These are phyloP conservation scores for Maudiozyma barnettii DNA, from an alignment of 805 yeast species.

Conservation along the genomic window DNA sequence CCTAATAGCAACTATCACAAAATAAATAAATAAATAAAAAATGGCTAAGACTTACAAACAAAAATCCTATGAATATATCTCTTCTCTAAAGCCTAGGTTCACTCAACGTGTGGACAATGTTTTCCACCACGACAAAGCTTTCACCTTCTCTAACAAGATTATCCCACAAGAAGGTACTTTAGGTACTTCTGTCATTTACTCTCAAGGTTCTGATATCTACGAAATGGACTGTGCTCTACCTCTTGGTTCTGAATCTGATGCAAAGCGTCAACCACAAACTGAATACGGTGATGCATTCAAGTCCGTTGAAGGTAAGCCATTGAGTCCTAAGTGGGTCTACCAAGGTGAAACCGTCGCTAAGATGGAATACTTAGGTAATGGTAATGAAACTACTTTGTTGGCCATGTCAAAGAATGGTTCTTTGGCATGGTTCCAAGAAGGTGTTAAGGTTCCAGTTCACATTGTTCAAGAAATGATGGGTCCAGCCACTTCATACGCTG, in stretches of 20 bases:
- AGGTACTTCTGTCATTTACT: constrained; percentile 16
- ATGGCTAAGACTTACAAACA: constrained; percentile 31
- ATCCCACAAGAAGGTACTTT: constrained; percentile 19
- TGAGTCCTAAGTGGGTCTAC: constrained; percentile 16
- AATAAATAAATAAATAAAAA: too few species aligned
- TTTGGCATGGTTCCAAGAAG: constrained; percentile 23
- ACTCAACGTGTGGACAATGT: constrained; percentile 23
- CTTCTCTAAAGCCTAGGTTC: constrained; percentile 30
- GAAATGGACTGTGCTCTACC: constrained; percentile 22
- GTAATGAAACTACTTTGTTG: constrained; percentile 28
- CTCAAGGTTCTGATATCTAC: constrained; percentile 23
- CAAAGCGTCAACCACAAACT: constrained; percentile 35
- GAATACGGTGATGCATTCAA: constrained; percentile 66
- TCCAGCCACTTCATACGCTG: constrained; percentile 18
- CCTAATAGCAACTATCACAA: too few species aligned
- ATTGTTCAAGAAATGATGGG: constrained; percentile 22
- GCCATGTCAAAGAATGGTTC: constrained; percentile 23
- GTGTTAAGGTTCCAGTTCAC: constrained; percentile 20
- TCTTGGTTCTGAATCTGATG: constrained; percentile 8
- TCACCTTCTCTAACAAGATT: constrained; percentile 17
- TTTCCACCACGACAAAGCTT: constrained; percentile 14
- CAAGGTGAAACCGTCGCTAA: constrained; percentile 21
- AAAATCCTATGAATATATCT: constrained; percentile 41
- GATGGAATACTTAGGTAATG: constrained; percentile 21
- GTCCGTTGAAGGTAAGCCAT: constrained; percentile 26